Evolutionary conservation across 257 asterid genomes (phyloP), one percentile per base, ranked within the genome.

Genomic region (Verbascum thapsus): DNA sequence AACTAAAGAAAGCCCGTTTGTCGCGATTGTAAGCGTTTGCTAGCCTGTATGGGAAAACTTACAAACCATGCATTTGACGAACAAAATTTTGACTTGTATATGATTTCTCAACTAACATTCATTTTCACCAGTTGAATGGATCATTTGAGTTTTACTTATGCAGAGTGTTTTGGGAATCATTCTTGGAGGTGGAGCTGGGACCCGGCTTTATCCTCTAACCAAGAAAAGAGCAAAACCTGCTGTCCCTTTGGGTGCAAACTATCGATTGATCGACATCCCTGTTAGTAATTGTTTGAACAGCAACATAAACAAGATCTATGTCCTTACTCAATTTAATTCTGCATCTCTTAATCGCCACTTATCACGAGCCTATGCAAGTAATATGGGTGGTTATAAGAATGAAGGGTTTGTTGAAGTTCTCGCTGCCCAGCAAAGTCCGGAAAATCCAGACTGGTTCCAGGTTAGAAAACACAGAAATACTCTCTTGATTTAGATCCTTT

Each of bases 181-280:
- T 74, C 90, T 83, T 53, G 90, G 90, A 60, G 90, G 86, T 61
- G 90, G 90, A 66, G 90, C 90, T 19, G 90, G 89, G 52, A 75
- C 86, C 2, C 63, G 90, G 23, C 86, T 83, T 17, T 83, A 83
- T 60, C 90, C 90, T 70, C 84, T 83, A n/a, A 83, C 90, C 40
- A 83, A 83, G 76, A 83, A 83, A 49, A 61, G 90, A 76, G 86
- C 90, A 15, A 83, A 83, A 20, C 90, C 90, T 8, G 90, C 90
- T 47, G 90, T 83, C 39, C 90, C 90, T 0, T 64, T 83, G 75
- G 90, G 90, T 64, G 90, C 90, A 40, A 83, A 83, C 63, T 83
- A 83, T 61, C 78, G 90, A 53, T 59, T 83, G 71, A 83, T 83
- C 58, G 90, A 83, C 58, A 83, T 83, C 53, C 89, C 90, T 18